Percentiles rank a stretch among this genome's conserved stretches.
Evolutionary conservation across 140 eudicot species (phyloP).

Genomic region (Flaveria floridana): DNA sequence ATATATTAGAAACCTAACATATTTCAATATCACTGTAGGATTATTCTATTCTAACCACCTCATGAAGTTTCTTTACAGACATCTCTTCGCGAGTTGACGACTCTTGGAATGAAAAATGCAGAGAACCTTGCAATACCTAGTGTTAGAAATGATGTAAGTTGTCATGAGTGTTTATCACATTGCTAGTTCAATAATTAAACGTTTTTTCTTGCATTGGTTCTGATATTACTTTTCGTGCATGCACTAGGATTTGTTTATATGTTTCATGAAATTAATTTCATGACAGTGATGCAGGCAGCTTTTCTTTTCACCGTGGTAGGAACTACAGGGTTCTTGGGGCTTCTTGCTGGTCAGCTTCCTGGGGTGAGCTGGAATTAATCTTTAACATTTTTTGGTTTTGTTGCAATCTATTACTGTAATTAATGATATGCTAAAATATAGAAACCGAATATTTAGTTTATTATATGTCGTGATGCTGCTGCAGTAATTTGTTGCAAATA

Average conservation of each 20-base stretch:
- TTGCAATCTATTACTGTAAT: conserved; percentile 8
- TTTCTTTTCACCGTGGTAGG: conserved; percentile 97
- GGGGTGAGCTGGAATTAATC: conserved; percentile 59
- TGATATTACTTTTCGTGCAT: not conserved
- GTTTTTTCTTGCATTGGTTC: not conserved
- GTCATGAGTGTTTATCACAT: not conserved
- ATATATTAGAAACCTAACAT: conserved; percentile 16
- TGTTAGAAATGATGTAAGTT: conserved; percentile 91
- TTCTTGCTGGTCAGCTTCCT: conserved; percentile 97
- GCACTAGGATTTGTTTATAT: not conserved
- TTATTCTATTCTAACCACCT: conserved; percentile 12
- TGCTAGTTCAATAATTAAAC: conserved; percentile 3
- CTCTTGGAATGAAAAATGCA: conserved; percentile 90
- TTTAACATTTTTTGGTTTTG: conserved; percentile 4
- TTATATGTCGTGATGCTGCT: conserved; percentile 1
- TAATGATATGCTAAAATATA: not conserved
- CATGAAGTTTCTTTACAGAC: conserved; percentile 53
- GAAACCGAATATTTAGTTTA: not conserved
- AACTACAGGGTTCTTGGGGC: conserved; percentile 73
- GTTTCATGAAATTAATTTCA: conserved; percentile 58
- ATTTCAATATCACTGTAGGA: not conserved
- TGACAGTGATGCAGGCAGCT: conserved; percentile 99
- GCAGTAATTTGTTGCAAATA: conserved; percentile 13
- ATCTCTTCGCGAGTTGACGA: conserved; percentile 84
- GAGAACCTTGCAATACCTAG: conserved; percentile 97